Percentiles rank a stretch among this genome's conserved stretches.
Conservation (phyloP, 164 flowering plant species). For the Vitis riparia region DNA sequence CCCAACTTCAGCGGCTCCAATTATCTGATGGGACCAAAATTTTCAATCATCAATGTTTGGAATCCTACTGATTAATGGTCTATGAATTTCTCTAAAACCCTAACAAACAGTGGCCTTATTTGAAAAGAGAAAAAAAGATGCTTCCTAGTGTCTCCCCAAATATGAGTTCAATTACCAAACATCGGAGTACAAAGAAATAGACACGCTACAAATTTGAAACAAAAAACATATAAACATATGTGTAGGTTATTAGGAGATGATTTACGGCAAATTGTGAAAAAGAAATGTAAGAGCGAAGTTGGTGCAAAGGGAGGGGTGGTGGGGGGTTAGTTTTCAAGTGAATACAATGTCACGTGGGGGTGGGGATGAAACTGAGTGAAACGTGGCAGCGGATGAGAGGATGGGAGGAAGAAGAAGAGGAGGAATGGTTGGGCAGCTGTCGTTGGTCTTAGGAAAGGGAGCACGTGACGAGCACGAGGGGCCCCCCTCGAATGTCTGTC, state of each 20-base stretch:
- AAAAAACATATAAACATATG: too few species aligned
- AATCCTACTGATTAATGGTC: too few species aligned
- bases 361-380: background rate
- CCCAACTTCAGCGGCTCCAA: slow-evolving; percentile 10
- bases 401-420: background rate
- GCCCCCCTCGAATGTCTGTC: slow-evolving; percentile 34
- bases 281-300: too few species aligned
- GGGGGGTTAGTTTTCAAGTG: background rate
- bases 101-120: too few species aligned
- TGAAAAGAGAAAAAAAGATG: too few species aligned
- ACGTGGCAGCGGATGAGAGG: slow-evolving; percentile 13
- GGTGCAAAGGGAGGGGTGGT: background rate
- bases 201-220: too few species aligned
- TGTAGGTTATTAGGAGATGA: too few species aligned
- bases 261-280: too few species aligned
- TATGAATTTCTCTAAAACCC: too few species aligned
- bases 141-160: too few species aligned
- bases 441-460: slow-evolving; percentile 7
- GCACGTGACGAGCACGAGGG: slow-evolving; percentile 34
- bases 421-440: slow-evolving; percentile 21
- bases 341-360: slow-evolving; percentile 12
- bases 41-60: background rate
- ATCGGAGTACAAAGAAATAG: too few species aligned
- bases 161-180: too few species aligned
- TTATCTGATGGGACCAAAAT: slow-evolving; percentile 13